Base-by-base conservation (phyloP, 768 basidiomycete species). In the Rhodotorula kratochvilovae region DNA sequence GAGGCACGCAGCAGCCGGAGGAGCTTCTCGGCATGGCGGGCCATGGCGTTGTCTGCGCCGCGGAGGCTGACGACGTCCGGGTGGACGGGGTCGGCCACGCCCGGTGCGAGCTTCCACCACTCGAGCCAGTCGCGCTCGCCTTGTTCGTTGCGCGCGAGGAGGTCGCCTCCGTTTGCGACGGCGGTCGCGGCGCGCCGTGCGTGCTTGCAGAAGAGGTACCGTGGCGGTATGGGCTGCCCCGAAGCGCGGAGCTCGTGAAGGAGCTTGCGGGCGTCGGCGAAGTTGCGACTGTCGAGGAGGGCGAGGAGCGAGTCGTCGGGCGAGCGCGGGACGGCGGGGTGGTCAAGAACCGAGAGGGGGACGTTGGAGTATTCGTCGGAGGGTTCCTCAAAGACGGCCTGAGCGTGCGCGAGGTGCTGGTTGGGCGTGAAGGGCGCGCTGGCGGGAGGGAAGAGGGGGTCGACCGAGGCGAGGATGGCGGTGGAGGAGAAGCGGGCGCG, bases 331-430 rank as follows among this genome's bases (percentile, higher is more conserved):
- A n/a, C 8, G 4, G 46, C 21, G 7, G 63, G 62, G 31, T 54
- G 10, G 63, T 72, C 71, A 62, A 72, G 71, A 13, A 42, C 56
- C 13, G 71, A 72, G 39, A 63, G 66, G 21, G 71, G 71, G 7
- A 72, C 59, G 12, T 3, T 7, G n/a, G 4, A 10, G 63, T 72
- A 72, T 46, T 72, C 71, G 21, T 27, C 19, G 3, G 51, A 29
- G 25, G 25, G 3, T 1, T 59, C 43, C 33, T 72, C 71, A 31
- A 72, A 72, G 13, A 72, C 54, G 5, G 56, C 21, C 48, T 61
- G 29, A 3, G 59, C 35, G 12, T 36, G 35, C 2, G 11, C 60
- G 11, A 25, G 43, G 17, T 27, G 59, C 6, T 11, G 16, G 6
- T 43, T 31, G 17, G 2, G 13, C 12, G 59, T 29, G 55, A 33